A percentile compares a stretch with the other conserved stretches of the same genome.
Conservation (phyloP, 2,329 filamentous ascomycete genomes). For the Trichoderma asperellum region DNA sequence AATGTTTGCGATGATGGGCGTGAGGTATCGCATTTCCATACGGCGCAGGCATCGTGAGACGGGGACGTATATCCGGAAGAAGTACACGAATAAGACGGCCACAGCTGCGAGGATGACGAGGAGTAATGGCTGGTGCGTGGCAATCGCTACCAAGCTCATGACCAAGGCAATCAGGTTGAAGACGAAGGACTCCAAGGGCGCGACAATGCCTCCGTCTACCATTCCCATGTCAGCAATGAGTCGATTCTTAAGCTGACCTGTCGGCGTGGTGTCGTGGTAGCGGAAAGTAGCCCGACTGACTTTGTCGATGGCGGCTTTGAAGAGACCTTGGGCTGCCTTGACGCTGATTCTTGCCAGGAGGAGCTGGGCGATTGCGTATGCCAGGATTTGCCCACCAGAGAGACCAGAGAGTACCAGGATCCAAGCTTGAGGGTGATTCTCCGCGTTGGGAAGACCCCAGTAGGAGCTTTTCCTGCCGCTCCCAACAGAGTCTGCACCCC, state of each 20-base stretch:
- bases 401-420: constrained; percentile 70
- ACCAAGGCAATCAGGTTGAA: constrained; percentile 73
- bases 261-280: constrained; percentile 88
- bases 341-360: constrained; percentile 79
- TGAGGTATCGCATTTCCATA: constrained; percentile 87
- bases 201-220: constrained; percentile 82
- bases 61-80: constrained; percentile 78
- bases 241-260: constrained; percentile 89
- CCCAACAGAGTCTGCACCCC: constrained; percentile 66
- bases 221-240: constrained; percentile 89
- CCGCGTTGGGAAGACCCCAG: constrained; percentile 61
- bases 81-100: constrained; percentile 68
- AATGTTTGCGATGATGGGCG: constrained; percentile 89
- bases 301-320: constrained; percentile 69
- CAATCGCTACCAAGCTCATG: constrained; percentile 76
- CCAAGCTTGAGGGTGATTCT: constrained; percentile 72
- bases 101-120: constrained; percentile 71
- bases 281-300: constrained; percentile 83
- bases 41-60: constrained; percentile 81
- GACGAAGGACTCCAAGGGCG: constrained; percentile 71
- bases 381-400: constrained; percentile 61
- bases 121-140: constrained; percentile 76
- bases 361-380: constrained; percentile 64
- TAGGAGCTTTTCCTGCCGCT: constrained; percentile 8
- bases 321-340: constrained; percentile 74